Evolutionary conservation across 345 rosid species (phyloP), one percentile per base, ranked within the genome.

Genomic region (Euphorbia peplus): DNA sequence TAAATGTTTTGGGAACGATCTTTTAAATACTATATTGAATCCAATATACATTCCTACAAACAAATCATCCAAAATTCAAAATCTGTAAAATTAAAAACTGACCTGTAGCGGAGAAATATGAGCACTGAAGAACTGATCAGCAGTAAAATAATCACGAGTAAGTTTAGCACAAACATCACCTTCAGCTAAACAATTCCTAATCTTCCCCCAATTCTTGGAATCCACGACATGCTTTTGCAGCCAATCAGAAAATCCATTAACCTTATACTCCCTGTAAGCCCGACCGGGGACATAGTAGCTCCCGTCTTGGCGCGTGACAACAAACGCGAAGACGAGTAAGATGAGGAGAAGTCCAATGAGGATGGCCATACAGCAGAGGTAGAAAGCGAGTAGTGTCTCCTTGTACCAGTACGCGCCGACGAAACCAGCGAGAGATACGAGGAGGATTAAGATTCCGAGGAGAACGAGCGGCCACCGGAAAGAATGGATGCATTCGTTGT

Each of bases 371-470:
- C 86, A 84, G 46, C 95, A 90, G 39, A 93, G 90, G 67, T 93
- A 93, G 77, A 93, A 79, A 22, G 96, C 98, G 4, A 93, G 63
- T 22, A 93, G 85, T 16, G 92, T 85, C 68, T 90, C 92, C 75
- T 87, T 89, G 81, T 90, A 89, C 85, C 89, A 82, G 83, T 93
- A 89, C 1, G 97, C 96, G 9, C 97, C 97, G 28, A 93, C 76
- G 68, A 93, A 93, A 30, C 98, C 98, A 3, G 85, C 75, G 24
- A 92, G 93, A 42, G 93, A 84, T 73, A 93, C 93, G n/a, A 90
- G 28, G 69, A 93, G 92, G 79, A 93, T 71, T 11, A 93, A 92
- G 62, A 83, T 66, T 25, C 98, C 98, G 56, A 93, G 89, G 54
- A 87, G 63, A 48, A 93, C 87, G 60, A 90, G 71, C 7, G 97